Evolutionary conservation across 257 asterid genomes (phyloP), one percentile per base, ranked within the genome.

Genomic region (Fraxinus anomala): DNA sequence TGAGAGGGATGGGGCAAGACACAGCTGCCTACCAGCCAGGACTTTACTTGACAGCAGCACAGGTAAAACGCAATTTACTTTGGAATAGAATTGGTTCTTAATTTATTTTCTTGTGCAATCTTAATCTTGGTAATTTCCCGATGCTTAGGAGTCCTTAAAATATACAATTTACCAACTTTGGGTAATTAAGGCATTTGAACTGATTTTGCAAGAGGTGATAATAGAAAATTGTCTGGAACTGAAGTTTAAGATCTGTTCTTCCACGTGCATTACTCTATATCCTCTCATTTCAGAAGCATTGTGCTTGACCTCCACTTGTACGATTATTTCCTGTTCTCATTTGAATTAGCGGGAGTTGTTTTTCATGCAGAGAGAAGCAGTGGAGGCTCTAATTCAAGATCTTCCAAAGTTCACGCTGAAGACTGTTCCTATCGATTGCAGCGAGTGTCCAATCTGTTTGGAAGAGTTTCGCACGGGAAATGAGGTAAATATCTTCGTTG

Each of bases 1-100:
- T 93, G 98, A 92, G 99, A 84, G 98, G 91, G 34, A 92, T 95
- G 92, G 97, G 92, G 59, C 99, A 91, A 86, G 99, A 93, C 82
- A 89, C 97, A 65, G 90, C 97, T 82, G 83, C 92, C 12, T 95
- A 88, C 83, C 94, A 89, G 67, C 99, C 99, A 0, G 99, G 98
- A 40, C 89, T 93, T 70, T 96, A 93, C 89, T 84, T 96, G 87
- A 93, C 97, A 70, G 85, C 92, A 16, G 96, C 97, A 37, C 98
- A 96, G 99, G 99, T 96, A 81, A 84, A 40, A 65, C 51, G 17
- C 24, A 26, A 34, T 24, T 40, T 56, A 16, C 17, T 63, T 26
- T 26, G 5, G 54, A 17, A 23, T 42, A 30, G 6, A 12, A 9
- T 11, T n/a, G 30, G 13, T 13, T 12, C 19, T 63, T 28, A 49